Conservation (phyloP, 805 yeast species). For the Saccharomycopsis selenospora region DNA sequence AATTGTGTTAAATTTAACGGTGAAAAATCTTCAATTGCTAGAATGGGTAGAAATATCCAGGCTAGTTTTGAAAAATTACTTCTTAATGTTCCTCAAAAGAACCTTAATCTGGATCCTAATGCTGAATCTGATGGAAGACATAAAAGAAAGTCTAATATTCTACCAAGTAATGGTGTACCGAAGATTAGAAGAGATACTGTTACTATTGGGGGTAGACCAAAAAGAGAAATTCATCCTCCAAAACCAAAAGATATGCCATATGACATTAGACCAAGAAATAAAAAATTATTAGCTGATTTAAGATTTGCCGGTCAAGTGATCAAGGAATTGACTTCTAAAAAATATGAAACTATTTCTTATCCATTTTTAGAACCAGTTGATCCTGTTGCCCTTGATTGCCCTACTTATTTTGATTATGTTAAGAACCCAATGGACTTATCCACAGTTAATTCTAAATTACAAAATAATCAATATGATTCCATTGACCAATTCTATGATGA, state of each 20-base stretch:
- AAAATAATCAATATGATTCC: slow-evolving; percentile 80
- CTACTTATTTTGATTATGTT: slow-evolving; percentile 78
- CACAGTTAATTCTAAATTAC: slow-evolving; percentile 71
- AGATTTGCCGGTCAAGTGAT: slow-evolving; percentile 76
- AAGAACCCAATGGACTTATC: slow-evolving; percentile 94
- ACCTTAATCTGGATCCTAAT: slow-evolving; percentile 25
- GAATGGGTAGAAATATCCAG: slow-evolving; percentile 86
- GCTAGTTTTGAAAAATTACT: slow-evolving; percentile 91
- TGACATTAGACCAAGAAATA: slow-evolving; percentile 81
- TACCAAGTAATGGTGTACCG: slow-evolving; percentile 43
- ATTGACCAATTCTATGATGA: slow-evolving; percentile 85
- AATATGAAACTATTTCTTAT: slow-evolving; percentile 75
- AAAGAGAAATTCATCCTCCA: slow-evolving; percentile 95
- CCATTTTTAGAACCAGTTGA: slow-evolving; percentile 94
- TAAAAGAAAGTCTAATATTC: slow-evolving; percentile 6
- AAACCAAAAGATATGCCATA: slow-evolving; percentile 89
- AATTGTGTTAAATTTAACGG: slow-evolving; percentile 88
- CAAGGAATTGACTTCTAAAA: slow-evolving; percentile 76
- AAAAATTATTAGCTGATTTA: slow-evolving; percentile 84
- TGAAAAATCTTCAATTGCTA: slow-evolving; percentile 69
- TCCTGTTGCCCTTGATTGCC: slow-evolving; percentile 88
- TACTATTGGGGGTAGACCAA: slow-evolving; percentile 75
- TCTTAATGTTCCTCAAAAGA: slow-evolving; percentile 76
- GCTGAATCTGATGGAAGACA: slow-evolving; percentile 19
- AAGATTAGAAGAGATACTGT: slow-evolving; percentile 60